Percentiles rank a stretch among this genome's conserved stretches.
These are phyloP conservation scores for Ceratobasidium theobromae DNA, from an alignment of 1,284 basidiomycete genomes.

Conservation along the genomic window DNA sequence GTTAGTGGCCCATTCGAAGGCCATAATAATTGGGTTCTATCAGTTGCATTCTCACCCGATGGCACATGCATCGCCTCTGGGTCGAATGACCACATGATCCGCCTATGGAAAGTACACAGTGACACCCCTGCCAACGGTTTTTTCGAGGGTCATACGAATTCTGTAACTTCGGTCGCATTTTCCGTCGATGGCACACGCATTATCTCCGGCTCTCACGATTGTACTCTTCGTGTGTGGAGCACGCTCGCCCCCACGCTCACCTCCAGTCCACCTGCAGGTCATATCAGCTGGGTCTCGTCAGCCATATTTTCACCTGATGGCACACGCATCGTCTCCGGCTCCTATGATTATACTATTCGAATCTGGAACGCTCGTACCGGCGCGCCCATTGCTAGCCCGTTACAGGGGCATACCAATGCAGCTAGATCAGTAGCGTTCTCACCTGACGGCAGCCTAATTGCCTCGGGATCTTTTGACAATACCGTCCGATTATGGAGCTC, in stretches of 20 bases:
- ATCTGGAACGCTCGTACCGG: conserved; percentile 27
- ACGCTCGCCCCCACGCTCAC: no score
- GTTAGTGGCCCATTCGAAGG: not conserved
- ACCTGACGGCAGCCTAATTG: conserved; percentile 19
- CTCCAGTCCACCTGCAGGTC: no score
- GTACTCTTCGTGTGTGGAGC: conserved; percentile 9
- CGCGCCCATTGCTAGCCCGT: not conserved
- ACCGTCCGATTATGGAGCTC: no score
- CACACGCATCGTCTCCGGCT: conserved; percentile 22
- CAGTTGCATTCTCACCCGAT: not conserved
- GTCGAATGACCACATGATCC: no score
- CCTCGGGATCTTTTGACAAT: conserved; percentile 15
- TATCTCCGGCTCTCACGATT: not conserved
- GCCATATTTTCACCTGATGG: conserved; percentile 29
- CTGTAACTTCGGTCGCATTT: no score
- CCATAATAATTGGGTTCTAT: not conserved
- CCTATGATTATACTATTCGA: conserved; percentile 25
- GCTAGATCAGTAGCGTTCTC: conserved; percentile 16
- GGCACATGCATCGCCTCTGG: no score
- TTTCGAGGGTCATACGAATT: no score
- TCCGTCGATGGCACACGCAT: conserved; percentile 18
- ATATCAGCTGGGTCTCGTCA: no score
- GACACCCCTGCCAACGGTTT: no score
- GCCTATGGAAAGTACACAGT: no score
- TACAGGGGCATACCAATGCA: not conserved